These are phyloP conservation scores for Kalmanozyma brasiliensis DNA, from an alignment of 1,284 basidiomycete genomes.

Conservation along the genomic window DNA sequence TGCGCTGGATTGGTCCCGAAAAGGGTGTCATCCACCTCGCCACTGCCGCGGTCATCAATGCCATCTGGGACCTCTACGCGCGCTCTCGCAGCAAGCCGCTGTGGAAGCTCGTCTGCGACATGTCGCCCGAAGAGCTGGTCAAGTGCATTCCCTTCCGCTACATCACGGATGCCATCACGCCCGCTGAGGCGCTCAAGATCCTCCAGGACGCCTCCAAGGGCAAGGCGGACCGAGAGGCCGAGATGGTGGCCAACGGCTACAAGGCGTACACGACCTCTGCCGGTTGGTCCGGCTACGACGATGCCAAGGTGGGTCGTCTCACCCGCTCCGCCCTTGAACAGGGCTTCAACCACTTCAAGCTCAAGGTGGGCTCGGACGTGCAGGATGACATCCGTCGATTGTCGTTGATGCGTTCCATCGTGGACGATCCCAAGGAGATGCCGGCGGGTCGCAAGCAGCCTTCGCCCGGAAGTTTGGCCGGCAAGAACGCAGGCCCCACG, in stretches of 20 bases:
- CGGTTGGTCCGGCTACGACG: constrained; percentile 78
- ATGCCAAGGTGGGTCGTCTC: constrained; percentile 87
- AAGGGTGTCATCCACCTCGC: constrained; percentile 88
- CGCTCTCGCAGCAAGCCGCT: constrained; percentile 80
- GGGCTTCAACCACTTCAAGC: constrained; percentile 72
- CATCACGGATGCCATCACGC: constrained; percentile 91
- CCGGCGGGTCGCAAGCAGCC: constrained; percentile 36
- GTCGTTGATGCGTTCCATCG: constrained; percentile 87
- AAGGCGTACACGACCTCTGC: constrained; percentile 94
- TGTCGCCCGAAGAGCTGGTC: constrained; percentile 85
- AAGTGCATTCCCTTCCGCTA: constrained; percentile 82
- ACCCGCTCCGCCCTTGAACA: constrained; percentile 84
- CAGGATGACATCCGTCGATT: constrained; percentile 87
- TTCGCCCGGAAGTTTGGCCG: constrained; percentile 26
- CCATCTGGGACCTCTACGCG: constrained; percentile 77
- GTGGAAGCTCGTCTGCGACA: constrained; percentile 85
- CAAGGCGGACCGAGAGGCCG: constrained; percentile 73
- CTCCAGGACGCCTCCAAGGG: constrained; percentile 80
- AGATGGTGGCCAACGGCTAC: constrained; percentile 73
- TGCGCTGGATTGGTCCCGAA: constrained; percentile 75
- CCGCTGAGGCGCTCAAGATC: constrained; percentile 85
- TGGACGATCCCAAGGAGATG: constrained; percentile 73
- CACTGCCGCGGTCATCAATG: constrained; percentile 80
- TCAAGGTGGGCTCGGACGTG: constrained; percentile 90
- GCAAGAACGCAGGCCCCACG: constrained; percentile 93